phyloP scores from a whole-genome alignment of 2,329 filamentous ascomycete genomes.

The Ophidiomyces ophidiicola region DNA sequence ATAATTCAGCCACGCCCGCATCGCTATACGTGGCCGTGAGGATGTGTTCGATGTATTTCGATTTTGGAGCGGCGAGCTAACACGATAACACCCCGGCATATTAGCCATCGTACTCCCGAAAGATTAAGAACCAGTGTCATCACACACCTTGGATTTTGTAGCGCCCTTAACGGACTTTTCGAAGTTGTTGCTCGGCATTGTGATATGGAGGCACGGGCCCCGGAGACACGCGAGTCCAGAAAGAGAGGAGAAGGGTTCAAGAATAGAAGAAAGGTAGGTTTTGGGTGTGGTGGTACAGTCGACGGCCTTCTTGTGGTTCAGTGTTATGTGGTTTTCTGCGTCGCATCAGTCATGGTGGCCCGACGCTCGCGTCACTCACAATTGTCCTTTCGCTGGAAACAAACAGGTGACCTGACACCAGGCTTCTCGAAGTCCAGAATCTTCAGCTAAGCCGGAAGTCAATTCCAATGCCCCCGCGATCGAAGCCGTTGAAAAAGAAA shows the following conservation, averaged over 20 bases:
- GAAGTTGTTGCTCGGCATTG: conserved; percentile 60
- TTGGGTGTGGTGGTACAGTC: not conserved
- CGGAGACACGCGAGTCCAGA: not conserved
- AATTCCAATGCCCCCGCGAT: conserved; percentile 10
- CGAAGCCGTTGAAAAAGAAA: not conserved
- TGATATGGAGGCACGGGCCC: not conserved
- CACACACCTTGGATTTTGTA: conserved; percentile 97
- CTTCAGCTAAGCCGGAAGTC: no score
- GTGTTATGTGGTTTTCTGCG: not conserved
- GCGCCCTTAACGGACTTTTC: conserved; percentile 99
- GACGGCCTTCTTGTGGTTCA: conserved; percentile 4
- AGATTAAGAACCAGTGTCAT: conserved; percentile 21
- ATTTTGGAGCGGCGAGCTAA: conserved; percentile 88
- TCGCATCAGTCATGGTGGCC: conserved; percentile 2
- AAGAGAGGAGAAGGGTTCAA: not conserved
- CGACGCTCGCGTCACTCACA: no score
- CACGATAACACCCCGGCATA: not conserved
- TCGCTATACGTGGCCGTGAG: conserved; percentile 90
- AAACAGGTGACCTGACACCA: no score
- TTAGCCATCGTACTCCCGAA: conserved; percentile 3
- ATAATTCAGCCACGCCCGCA: conserved; percentile 88
- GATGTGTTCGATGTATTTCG: conserved; percentile 98
- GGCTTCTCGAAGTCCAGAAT: no score
- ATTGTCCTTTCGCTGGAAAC: no score
- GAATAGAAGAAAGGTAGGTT: not conserved